Base-by-base conservation (phyloP, 2,329 filamentous ascomycete genomes). In the Aspergillus sp. region DNA sequence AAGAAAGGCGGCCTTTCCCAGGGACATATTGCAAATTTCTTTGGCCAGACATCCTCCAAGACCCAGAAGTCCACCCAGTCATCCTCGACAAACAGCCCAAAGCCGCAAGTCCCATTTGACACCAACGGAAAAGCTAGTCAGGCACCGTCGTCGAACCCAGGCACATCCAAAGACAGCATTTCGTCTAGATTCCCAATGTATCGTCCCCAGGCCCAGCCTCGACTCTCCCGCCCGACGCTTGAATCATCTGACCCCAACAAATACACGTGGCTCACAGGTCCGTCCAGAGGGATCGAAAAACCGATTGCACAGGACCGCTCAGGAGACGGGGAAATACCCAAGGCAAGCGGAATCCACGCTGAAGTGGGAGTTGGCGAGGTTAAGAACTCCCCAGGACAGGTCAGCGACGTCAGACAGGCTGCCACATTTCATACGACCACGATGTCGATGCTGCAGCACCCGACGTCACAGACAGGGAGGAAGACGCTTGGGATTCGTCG, bases 21-120 rank as follows among this genome's bases (percentile, higher is more conserved):
- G 48, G 68, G 66, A 15, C 67, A 55, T 30, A 70, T 77, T 28
- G 64, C 66, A 3, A 66, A 52, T 36, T 75, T 74, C 52, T 75
- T 75, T 29, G 39, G 47, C 13, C 43, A 45, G 17, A 42, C 49
- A 28, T 41, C 47, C 13, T 36, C 44, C 33, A 36, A 29, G 30
- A 31, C 39, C 19, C 39, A 42, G 26, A 46, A 49, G 24, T 17
- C 32, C 29, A 29, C 26, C 41, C 12, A 37, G 30, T 34, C 41
- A 35, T 30, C 35, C n/a, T 31, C 35, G 26, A 15, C 40, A 36
- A 26, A 34, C 28, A 37, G 27, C 34, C 20, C 36, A 20, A 37
- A 34, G 28, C 20, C 34, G 19, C 40, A 32, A 22, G 10, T 10
- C 19, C 19, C 5, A 2, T 5, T 8, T 22, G 10, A 19, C 24